Evolutionary conservation across 148 eudicot species (phyloP).

Genomic region (Drosera capensis): DNA sequence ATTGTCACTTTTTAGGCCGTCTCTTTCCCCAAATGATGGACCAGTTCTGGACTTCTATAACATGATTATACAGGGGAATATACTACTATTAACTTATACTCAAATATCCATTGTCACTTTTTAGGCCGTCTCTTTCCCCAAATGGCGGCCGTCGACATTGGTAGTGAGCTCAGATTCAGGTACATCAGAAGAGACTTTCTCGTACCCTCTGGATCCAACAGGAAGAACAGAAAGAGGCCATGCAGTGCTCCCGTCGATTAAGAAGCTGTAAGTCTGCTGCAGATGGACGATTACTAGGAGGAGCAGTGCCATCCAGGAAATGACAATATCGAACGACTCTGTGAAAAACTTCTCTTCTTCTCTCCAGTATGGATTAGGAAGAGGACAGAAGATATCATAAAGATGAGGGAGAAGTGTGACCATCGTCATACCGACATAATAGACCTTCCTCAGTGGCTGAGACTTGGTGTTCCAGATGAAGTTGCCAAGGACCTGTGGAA

Average conservation of each 20-base stretch:
- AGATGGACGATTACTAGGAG: conserved; percentile 37
- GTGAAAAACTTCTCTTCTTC: conserved; percentile 72
- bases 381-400: conserved; percentile 46
- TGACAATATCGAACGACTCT: conserved; percentile 57
- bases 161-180: conserved; percentile 74
- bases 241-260: conserved; percentile 33
- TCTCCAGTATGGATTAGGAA: conserved; percentile 48
- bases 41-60: no score
- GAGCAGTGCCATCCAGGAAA: conserved; percentile 33
- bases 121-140: no score
- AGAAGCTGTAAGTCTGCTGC: conserved; percentile 85
- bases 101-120: no score
- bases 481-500: conserved; percentile 77
- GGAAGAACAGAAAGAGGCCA: conserved; percentile 34
- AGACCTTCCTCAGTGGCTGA: conserved; percentile 47
- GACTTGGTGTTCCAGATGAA: conserved; percentile 52
- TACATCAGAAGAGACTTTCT: conserved; percentile 40
- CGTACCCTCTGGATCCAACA: conserved; percentile 36
- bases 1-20: no score
- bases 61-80: no score
- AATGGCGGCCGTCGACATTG: no score
- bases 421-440: conserved; percentile 55
- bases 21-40: no score
- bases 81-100: no score
- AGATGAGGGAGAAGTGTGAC: conserved; percentile 70